Percentiles rank a stretch among this genome's conserved stretches.
Conservation (phyloP, 73 alveolate genomes). For the Stentor roeselii region DNA sequence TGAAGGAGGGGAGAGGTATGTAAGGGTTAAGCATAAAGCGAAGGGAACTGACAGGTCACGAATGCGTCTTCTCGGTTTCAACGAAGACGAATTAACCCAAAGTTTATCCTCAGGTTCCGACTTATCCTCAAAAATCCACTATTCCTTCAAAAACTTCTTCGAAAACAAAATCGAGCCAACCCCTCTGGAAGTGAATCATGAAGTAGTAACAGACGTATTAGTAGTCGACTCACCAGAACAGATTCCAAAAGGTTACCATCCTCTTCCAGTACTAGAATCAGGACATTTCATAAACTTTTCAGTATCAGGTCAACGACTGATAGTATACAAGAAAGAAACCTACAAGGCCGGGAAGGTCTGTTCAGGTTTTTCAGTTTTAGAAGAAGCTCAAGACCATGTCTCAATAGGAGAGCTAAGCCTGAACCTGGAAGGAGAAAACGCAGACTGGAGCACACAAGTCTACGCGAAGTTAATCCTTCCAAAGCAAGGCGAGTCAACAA, state of each 20-base stretch:
- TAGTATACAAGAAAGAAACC: background rate
- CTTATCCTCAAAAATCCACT: constrained; percentile 1
- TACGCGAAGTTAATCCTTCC: background rate
- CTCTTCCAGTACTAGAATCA: background rate
- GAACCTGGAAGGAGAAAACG: background rate
- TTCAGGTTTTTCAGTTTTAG: background rate
- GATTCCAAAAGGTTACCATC: background rate
- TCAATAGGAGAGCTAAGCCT: background rate
- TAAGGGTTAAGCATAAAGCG: background rate
- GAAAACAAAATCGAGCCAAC: background rate
- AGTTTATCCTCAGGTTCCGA: too few species aligned
- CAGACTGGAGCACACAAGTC: background rate
- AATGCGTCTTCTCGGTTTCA: background rate
- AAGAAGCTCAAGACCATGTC: background rate
- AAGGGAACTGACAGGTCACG: background rate
- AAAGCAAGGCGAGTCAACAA: background rate
- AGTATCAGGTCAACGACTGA: background rate
- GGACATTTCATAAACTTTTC: background rate
- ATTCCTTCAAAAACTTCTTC: background rate
- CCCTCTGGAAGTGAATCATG: background rate
- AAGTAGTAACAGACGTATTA: background rate
- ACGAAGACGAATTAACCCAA: background rate
- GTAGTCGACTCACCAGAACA: background rate
- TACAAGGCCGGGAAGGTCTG: constrained; percentile 2
- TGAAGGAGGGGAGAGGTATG: constrained; percentile 23